Evolutionary conservation across 2,329 filamentous ascomycete genomes (phyloP), one percentile per base, ranked within the genome.

Genomic region (Zarea fungicola): DNA sequence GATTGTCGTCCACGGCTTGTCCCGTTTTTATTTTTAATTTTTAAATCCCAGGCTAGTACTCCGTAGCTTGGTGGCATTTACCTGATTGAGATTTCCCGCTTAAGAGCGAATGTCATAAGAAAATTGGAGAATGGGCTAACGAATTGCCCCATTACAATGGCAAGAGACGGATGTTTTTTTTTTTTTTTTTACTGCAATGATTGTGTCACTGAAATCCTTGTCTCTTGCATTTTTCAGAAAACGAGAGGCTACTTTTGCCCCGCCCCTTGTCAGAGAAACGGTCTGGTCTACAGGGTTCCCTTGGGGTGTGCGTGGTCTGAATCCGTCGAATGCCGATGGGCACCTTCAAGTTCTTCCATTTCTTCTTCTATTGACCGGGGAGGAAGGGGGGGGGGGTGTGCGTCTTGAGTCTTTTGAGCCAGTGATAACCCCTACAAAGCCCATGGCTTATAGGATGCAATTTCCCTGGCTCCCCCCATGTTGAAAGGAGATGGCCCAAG

Each of bases 61-160:
- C 5, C 32, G 9, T n/a, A 14, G 5, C 4, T 35, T 18, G 32
- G 3, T 35, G 6, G 32, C n/a, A 4, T 18, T 16, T 41, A n/a
- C 28, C 44, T 40, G 34, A 47, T 47, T 46, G 34, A 40, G 44
- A 32, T 47, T 47, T 40, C 35, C 36, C 26, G 21, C 28, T 7
- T 13, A 21, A 19, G 4, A 39, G 31, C 11, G 26, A 29, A 23
- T 7, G 7, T 29, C 26, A 29, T 7, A 8, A 19, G 11, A 39
- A 47, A 40, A 47, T 19, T 32, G 44, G 44, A 48, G 36, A 40
- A 48, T 41, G 36, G 21, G 10, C 26, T 26, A 41, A 48, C n/a
- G n/a, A n/a, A n/a, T n/a, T 34, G 32, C 32, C n/a, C 28, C 25
- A 31, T n/a, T n/a, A n/a, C n/a, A n/a, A n/a, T n/a, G n/a, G n/a